Evolutionary conservation across 345 rosid species (phyloP), one percentile per base, ranked within the genome.

Genomic region (Erodium maritimum): DNA sequence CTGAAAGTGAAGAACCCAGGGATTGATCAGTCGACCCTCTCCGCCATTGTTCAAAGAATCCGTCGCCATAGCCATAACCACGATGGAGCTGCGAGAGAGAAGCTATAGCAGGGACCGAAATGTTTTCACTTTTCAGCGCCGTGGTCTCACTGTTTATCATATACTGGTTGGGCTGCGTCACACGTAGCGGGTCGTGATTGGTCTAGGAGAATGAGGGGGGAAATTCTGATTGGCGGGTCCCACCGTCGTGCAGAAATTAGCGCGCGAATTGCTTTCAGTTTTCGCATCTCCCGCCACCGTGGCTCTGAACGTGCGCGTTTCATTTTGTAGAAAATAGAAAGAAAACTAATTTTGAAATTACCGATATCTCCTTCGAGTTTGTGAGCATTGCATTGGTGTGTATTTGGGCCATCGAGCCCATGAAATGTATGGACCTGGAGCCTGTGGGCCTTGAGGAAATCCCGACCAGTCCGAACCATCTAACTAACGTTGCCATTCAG

Each of bases 1-100:
- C 68, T 86, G 91, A 50, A 91, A 76, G 70, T 86, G 85, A 56
- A 88, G 91, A 63, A 78, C 67, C 84, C 88, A 86, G 19, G 97
- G 91, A 57, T 84, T 81, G 66, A 80, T 17, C 23, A 24, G 10
- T 2, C 19, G 48, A 42, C 17, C 17, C 48, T 3, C 48, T 7
- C 48, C 17, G 3, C 48, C 48, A 14, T 3, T 42, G 14, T 11
- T 42, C 48, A 16, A 42, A 10, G 14, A 42, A 42, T 11, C 48
- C 17, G 48, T 10, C 17, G 48, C 48, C 48, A 42, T 42, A 14
- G 48, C 48, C 37, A 29, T 11, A 29, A 29, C 37, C 37, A 5
- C 37, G 37, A 29, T 29, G 5, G 37, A 29, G 48, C 48, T 42
- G 14, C 2, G 48, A 42, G 48, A 42, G 48, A 42, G 48, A 42